Evolutionary conservation across 169 alveolate genomes (phyloP).

Genomic region (Fabrea salina): DNA sequence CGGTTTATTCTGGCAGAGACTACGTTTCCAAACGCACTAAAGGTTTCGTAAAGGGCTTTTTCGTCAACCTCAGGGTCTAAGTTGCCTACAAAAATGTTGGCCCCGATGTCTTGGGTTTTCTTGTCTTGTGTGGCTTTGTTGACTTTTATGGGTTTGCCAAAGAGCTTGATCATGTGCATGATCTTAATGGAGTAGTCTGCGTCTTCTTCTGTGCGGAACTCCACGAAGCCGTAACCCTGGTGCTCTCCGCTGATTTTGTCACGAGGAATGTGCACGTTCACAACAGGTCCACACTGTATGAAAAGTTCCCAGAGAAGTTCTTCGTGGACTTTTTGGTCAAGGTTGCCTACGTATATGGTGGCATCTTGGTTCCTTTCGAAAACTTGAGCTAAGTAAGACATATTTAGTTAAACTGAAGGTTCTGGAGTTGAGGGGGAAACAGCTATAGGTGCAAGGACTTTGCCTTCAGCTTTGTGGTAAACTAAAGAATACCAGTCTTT

Average conservation of each 20-base stretch:
- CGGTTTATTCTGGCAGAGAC: constrained; percentile 72
- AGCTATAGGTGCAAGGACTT: no score
- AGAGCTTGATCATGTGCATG: constrained; percentile 96
- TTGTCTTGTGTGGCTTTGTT: constrained; percentile 98
- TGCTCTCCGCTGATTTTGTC: constrained; percentile 90
- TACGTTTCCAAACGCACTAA: constrained; percentile 96
- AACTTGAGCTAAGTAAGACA: constrained; percentile 33
- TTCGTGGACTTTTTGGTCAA: constrained; percentile 95
- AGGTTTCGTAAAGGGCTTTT: constrained; percentile 94
- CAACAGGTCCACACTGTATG: constrained; percentile 96
- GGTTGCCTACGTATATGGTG: constrained; percentile 83
- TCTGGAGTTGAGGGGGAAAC: no score
- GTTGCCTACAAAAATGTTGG: constrained; percentile 98
- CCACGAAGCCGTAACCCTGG: constrained; percentile 97
- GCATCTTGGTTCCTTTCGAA: constrained; percentile 74
- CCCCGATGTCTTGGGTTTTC: constrained; percentile 96
- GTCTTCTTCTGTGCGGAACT: constrained; percentile 94
- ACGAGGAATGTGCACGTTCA: constrained; percentile 96
- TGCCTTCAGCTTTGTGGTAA: no score
- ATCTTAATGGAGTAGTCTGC: constrained; percentile 98
- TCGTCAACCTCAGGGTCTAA: constrained; percentile 97
- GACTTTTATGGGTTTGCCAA: constrained; percentile 94
- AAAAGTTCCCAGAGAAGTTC: constrained; percentile 97
- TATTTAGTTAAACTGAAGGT: neutral
- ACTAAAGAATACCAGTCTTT: no score